Percentiles rank a stretch among this genome's conserved stretches.
These are phyloP conservation scores for Megacollybia marginata DNA, from an alignment of 768 basidiomycete genomes.

Conservation along the genomic window DNA sequence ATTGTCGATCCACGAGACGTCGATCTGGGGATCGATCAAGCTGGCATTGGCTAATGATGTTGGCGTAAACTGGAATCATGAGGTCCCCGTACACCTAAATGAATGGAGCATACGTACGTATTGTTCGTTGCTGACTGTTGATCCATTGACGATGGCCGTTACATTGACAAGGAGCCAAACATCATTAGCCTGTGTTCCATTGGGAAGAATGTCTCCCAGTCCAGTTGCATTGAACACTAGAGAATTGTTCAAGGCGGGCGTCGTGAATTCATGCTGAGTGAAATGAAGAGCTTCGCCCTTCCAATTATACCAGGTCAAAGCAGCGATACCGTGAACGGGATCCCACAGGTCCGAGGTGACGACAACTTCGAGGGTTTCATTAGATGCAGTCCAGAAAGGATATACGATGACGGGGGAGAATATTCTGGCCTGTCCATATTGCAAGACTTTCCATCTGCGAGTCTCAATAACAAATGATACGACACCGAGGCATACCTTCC, in stretches of 20 bases:
- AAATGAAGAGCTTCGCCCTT: constrained; percentile 31
- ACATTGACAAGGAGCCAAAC: constrained; percentile 47
- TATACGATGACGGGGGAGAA: constrained; percentile 43
- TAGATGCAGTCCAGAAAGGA: constrained; percentile 48
- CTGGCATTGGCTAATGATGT: no score
- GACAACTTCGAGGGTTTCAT: constrained; percentile 38
- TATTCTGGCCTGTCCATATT: constrained; percentile 38
- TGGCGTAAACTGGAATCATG: no score
- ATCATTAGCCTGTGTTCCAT: constrained; percentile 28
- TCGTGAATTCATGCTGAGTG: constrained; percentile 28
- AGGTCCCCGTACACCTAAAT: background rate
- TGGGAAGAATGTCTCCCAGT: constrained; percentile 36
- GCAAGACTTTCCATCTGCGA: constrained; percentile 53
- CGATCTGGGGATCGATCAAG: no score
- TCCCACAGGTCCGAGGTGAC: constrained; percentile 49
- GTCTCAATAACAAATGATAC: constrained; percentile 45
- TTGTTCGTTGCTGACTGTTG: constrained; percentile 41
- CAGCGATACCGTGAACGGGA: constrained; percentile 34
- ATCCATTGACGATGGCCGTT: constrained; percentile 33
- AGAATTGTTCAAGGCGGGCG: constrained; percentile 45
- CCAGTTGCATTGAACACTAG: constrained; percentile 32
- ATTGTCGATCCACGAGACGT: no score
- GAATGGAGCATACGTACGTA: constrained; percentile 31
- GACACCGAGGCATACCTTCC: constrained; percentile 19
- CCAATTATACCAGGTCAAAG: constrained; percentile 57